These are phyloP conservation scores for Wallacemonas rigidus DNA, from an alignment of 208 protist genomes.

Conservation along the genomic window DNA sequence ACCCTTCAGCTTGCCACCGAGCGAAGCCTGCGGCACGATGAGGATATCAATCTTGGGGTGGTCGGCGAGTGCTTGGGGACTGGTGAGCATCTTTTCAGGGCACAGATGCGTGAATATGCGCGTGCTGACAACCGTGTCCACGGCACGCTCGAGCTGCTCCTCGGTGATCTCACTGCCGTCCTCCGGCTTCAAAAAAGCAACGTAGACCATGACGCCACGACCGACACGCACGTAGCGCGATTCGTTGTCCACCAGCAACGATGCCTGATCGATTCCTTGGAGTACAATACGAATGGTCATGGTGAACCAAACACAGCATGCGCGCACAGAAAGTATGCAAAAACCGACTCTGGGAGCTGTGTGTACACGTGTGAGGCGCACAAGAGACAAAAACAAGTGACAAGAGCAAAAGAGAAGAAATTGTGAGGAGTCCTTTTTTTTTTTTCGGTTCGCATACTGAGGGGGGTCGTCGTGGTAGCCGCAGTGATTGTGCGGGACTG, in stretches of 20 bases:
- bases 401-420: too few relatives aligned
- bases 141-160: slow-evolving; percentile 45
- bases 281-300: slow-evolving; percentile 76
- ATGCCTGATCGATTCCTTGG: slow-evolving; percentile 71
- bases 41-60: slow-evolving; percentile 66
- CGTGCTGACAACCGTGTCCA: slow-evolving; percentile 54
- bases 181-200: slow-evolving; percentile 58
- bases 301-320: not conserved
- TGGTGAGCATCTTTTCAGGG: slow-evolving; percentile 49
- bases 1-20: slow-evolving; percentile 85
- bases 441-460: too few relatives aligned
- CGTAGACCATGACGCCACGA: slow-evolving; percentile 73
- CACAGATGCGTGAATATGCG: slow-evolving; percentile 76
- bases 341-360: not conserved
- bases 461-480: too few relatives aligned
- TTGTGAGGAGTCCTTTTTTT: too few relatives aligned
- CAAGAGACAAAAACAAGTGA: too few relatives aligned
- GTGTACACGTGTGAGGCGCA: too few relatives aligned
- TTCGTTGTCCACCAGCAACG: slow-evolving; percentile 79
- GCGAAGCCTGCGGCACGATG: slow-evolving; percentile 84
- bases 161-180: slow-evolving; percentile 33
- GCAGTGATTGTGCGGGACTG: too few relatives aligned
- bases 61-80: slow-evolving; percentile 48
- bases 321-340: not conserved
- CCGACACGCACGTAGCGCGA: slow-evolving; percentile 55